These are phyloP conservation scores for Gonium pectorale DNA, from an alignment of 139 green algal species.

Conservation along the genomic window DNA sequence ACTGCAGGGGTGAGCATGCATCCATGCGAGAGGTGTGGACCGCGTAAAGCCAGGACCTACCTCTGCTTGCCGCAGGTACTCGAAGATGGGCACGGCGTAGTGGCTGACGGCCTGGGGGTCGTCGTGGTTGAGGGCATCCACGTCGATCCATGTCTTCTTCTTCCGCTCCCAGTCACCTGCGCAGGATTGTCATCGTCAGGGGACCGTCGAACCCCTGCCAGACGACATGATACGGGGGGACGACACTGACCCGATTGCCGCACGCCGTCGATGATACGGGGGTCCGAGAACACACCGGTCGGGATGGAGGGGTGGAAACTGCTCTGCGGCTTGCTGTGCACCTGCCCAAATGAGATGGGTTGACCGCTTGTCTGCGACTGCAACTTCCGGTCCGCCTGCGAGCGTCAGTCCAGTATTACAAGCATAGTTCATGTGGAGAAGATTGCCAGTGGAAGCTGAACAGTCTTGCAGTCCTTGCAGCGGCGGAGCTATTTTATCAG, in stretches of 20 bases:
- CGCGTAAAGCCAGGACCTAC: slow-evolving; percentile 47
- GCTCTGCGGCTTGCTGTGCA: not conserved
- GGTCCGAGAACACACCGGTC: slow-evolving; percentile 15
- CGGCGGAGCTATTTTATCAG: too few relatives aligned
- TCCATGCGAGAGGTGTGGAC: too few relatives aligned
- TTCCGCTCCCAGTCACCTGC: not conserved
- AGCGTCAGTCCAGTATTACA: not conserved
- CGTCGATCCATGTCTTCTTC: slow-evolving; percentile 71
- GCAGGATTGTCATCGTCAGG: not conserved
- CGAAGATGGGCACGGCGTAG: slow-evolving; percentile 84
- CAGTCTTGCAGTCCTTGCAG: not conserved
- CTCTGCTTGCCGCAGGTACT: slow-evolving; percentile 77
- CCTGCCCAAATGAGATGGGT: not conserved
- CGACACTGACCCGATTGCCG: not conserved
- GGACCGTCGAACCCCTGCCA: not conserved
- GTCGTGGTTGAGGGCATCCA: slow-evolving; percentile 76
- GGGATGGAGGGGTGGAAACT: not conserved
- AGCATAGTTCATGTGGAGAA: not conserved
- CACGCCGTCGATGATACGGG: slow-evolving; percentile 36
- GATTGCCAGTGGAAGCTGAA: not conserved
- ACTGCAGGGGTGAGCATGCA: too few relatives aligned
- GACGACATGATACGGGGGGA: not conserved
- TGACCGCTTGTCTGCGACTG: not conserved
- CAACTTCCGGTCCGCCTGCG: slow-evolving; percentile 10
- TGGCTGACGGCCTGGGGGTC: slow-evolving; percentile 82